Evolutionary conservation across 768 basidiomycete species (phyloP), one percentile per base, ranked within the genome.

Genomic region (Leccinum rimulosum): DNA sequence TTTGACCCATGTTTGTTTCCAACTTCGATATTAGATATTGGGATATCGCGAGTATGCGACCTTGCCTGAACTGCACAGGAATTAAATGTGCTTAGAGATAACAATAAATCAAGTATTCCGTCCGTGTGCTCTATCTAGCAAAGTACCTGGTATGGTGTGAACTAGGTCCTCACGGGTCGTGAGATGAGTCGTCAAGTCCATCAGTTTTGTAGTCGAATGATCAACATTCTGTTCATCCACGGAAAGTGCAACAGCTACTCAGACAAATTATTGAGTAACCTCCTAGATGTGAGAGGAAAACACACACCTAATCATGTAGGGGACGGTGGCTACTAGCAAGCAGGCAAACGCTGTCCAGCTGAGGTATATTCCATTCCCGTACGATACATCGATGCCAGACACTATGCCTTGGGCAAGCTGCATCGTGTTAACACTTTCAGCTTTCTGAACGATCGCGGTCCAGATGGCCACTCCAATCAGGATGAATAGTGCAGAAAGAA

Each of bases 241-340:
- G 84, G 75, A 80, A 92, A 55, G 91, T 92, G 74, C 88, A 91
- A 67, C 89, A 92, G 64, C 90, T 92, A 62, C n/a, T 30, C 49
- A 43, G 28, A 62, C 6, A 19, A n/a, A 31, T 52, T 22, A 11
- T 27, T 57, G 28, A 58, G 53, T 45, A n/a, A n/a, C 49, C 40
- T 11, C 28, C 30, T 40, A 38, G 25, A 19, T 25, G 19, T 6
- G 7, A 54, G 22, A 45, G n/a, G 30, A 55, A 49, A 57, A 7
- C 7, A 70, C 85, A 49, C 61, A 90, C 90, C 85, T 91, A 65
- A 91, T 80, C 79, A 89, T 81, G 68, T 91, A 93, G 14, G 91
- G 91, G 45, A 89, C 69, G 52, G 85, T 75, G 1, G 91, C 90
- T 19, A 80, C 77, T 38, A 84, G 71, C 38, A 92, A 77, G 68